phyloP scores from a whole-genome alignment of 1,284 basidiomycete species.

The Ganoderma leucocontextum region DNA sequence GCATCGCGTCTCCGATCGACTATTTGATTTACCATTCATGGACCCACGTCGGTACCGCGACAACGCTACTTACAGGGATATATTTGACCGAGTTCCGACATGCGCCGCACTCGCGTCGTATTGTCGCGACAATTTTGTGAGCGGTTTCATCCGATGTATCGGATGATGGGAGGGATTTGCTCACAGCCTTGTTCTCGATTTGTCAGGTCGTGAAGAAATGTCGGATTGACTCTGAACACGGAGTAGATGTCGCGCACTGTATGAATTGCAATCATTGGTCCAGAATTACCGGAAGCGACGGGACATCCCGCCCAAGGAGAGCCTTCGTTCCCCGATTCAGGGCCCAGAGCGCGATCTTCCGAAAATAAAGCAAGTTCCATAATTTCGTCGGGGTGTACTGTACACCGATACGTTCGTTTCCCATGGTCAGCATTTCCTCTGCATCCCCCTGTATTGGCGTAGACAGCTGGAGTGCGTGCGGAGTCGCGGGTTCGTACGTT shows the following conservation, averaged over 20 bases:
- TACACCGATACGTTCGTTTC: neutral
- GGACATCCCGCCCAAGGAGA: neutral
- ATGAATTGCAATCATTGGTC: neutral
- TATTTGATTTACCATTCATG: neutral
- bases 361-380: neutral
- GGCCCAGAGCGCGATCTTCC: neutral
- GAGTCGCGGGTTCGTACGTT: neutral
- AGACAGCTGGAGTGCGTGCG: neutral
- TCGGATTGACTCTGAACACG: neutral
- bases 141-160: slow-evolving; percentile 36
- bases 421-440: neutral
- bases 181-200: slow-evolving; percentile 6
- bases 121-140: slow-evolving; percentile 88
- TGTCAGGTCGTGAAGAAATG: slow-evolving; percentile 12
- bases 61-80: slow-evolving; percentile 63
- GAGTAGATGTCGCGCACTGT: slow-evolving; percentile 3
- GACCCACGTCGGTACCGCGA: neutral
- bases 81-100: slow-evolving; percentile 87
- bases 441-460: neutral
- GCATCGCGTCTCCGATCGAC: neutral
- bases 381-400: neutral
- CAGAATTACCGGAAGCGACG: neutral
- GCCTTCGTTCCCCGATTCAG: neutral
- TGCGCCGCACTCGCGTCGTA: slow-evolving; percentile 65
- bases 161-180: slow-evolving; percentile 3